phyloP scores from a whole-genome alignment of 768 basidiomycete species.

The Mycena crocata region DNA sequence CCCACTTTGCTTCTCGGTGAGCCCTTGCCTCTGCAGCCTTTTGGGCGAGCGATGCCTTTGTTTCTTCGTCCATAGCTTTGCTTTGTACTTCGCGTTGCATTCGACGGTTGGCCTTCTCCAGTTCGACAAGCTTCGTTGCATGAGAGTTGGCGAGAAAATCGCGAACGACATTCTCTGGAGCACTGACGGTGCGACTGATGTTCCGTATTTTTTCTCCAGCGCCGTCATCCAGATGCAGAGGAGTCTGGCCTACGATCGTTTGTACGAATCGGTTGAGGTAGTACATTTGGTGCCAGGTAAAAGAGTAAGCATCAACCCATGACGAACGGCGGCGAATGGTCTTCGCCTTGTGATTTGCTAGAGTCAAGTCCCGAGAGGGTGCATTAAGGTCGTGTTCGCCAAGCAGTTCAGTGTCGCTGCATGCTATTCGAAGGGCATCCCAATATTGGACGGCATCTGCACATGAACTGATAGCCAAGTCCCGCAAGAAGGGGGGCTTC shows the following conservation, averaged over 20 bases:
- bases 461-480: conserved; percentile 53
- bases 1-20: conserved; percentile 77
- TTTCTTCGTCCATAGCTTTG: conserved; percentile 54
- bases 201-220: conserved; percentile 53
- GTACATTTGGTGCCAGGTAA: conserved; percentile 76
- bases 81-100: conserved; percentile 47
- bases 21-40: conserved; percentile 73
- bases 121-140: conserved; percentile 52
- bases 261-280: conserved; percentile 69
- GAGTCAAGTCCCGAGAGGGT: conserved; percentile 18
- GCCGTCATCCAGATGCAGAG: conserved; percentile 60
- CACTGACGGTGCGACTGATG: conserved; percentile 66
- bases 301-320: conserved; percentile 71
- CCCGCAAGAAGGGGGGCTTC: conserved; percentile 66
- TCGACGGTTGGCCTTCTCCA: conserved; percentile 55
- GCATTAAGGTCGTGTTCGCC: conserved; percentile 26
- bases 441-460: conserved; percentile 64
- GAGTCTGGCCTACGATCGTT: conserved; percentile 52
- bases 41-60: conserved; percentile 64
- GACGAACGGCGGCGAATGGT: conserved; percentile 69
- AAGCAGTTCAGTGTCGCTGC: conserved; percentile 47
- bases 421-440: conserved; percentile 63
- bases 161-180: conserved; percentile 62
- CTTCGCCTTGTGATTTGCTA: conserved; percentile 24
- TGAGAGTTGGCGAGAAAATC: conserved; percentile 57